Evolutionary conservation across 2,329 filamentous ascomycete genomes (phyloP).

Genomic region (Beauveria bassiana): DNA sequence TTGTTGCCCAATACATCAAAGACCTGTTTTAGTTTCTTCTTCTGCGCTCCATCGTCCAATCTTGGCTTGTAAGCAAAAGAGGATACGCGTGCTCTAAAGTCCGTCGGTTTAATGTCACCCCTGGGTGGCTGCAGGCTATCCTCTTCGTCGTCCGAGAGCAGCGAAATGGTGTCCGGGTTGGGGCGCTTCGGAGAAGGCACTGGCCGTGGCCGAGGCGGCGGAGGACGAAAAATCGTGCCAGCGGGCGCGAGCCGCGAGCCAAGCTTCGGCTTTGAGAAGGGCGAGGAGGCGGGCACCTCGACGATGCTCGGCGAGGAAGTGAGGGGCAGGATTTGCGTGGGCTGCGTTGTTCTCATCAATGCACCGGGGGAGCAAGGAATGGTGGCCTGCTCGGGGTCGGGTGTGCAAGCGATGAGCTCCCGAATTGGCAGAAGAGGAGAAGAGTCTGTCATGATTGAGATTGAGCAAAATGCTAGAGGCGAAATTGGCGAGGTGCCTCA

Average conservation of each 20-base stretch:
- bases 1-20: conserved; percentile 27
- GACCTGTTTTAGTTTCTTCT: conserved; percentile 27
- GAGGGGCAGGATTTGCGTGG: conserved; percentile 36
- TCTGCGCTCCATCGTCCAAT: conserved; percentile 29
- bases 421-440: conserved; percentile 8
- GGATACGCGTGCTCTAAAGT: conserved; percentile 36
- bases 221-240: conserved; percentile 61
- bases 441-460: conserved; percentile 11
- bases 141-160: conserved; percentile 47
- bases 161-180: conserved; percentile 37
- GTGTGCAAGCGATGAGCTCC: conserved; percentile 28
- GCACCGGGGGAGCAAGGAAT: conserved; percentile 36
- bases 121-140: conserved; percentile 40
- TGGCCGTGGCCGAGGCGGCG: conserved; percentile 22
- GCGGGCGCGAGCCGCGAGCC: conserved; percentile 64
- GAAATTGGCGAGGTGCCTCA: not conserved
- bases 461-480: not conserved
- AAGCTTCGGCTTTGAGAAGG: conserved; percentile 40
- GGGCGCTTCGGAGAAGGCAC: conserved; percentile 21
- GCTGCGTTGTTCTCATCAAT: conserved; percentile 31
- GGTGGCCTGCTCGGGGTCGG: conserved; percentile 39
- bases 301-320: conserved; percentile 43
- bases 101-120: conserved; percentile 56
- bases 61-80: conserved; percentile 42
- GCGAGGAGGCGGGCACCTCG: conserved; percentile 87